Base-by-base conservation (phyloP, 2,329 filamentous ascomycete genomes). In the Trichoderma sp. region DNA sequence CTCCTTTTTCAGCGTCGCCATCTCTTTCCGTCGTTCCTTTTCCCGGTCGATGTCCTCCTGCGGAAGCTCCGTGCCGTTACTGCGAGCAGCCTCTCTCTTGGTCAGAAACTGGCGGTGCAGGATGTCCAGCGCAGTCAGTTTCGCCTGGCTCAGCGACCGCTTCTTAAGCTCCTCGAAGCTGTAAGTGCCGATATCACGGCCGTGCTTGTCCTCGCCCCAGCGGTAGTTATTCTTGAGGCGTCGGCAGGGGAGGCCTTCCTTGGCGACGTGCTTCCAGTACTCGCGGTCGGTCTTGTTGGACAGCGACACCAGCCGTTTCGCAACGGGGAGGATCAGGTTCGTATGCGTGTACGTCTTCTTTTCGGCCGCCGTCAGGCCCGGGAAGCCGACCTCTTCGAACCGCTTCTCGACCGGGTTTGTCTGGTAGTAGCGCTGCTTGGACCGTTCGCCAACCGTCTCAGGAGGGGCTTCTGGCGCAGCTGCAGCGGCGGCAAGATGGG, bases 221-320 rank as follows among this genome's bases (percentile, higher is more conserved):
- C 73, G 64, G 76, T 82, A 79, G 71, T 74, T 73, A 45, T 73
- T 73, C 25, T 76, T 74, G 19, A 84, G 77, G 29, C 78, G 77
- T 42, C 85, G 83, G 59, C 84, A 76, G 5, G 85, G 83, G 15
- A 87, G 78, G 67, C 77, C 81, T 57, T 84, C 80, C 71, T 87
- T 86, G 74, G 81, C 82, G 70, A 86, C 79, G 56, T 80, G 78
- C 76, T 85, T 86, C 86, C 86, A 89, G 74, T 85, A 83, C 72
- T 88, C 86, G 73, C 83, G 83, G 73, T 86, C 83, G 29, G 82
- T 76, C 75, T 86, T 86, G 75, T 80, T 76, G 69, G 76, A 78
- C 37, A 79, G 74, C 52, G 73, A 70, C 4, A 82, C 71, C 12
- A 72, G 73, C 59, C 74, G 77, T 68, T 78, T 74, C 53, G 78